Conservation (phyloP, 2,329 filamentous ascomycete species). For the Calonectria multiphialidica region DNA sequence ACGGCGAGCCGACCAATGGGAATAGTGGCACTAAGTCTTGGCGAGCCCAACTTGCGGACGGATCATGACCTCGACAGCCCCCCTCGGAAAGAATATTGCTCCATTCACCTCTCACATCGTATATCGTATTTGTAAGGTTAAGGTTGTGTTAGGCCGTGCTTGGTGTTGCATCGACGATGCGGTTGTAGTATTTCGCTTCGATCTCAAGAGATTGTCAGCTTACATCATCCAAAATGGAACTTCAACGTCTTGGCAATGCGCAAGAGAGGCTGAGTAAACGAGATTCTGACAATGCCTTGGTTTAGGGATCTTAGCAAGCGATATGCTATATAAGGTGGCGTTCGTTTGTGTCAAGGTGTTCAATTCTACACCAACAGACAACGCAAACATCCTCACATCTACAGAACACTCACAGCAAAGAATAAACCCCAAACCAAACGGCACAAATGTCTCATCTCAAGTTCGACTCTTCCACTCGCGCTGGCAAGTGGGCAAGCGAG, state of each 20-base stretch:
- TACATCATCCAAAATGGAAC: neutral
- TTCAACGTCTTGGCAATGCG: neutral
- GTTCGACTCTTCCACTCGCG: slow-evolving; percentile 45
- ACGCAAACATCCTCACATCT: neutral
- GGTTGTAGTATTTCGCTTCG: neutral
- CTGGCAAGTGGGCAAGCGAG: slow-evolving; percentile 46
- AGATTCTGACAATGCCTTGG: neutral
- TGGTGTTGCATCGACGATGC: neutral
- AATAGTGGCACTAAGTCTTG: neutral
- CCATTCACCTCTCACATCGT: neutral
- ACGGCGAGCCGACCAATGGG: slow-evolving; percentile 20
- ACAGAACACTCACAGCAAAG: neutral
- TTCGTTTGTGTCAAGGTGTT: neutral
- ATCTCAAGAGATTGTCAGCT: neutral
- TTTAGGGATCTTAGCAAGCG: neutral
- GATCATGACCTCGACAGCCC: neutral
- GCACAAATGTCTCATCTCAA: slow-evolving; percentile 44
- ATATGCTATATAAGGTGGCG: neutral
- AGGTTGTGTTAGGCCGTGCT: slow-evolving; percentile 28
- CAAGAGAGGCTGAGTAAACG: too few relatives aligned
- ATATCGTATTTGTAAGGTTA: slow-evolving; percentile 33
- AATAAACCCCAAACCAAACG: neutral
- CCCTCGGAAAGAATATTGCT: neutral
- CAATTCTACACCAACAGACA: neutral
- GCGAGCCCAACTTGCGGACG: neutral